Percentiles rank a stretch among this genome's conserved stretches.
phyloP scores from a whole-genome alignment of 371 early-diverging fungal species.

The Rhizopus delemar region DNA sequence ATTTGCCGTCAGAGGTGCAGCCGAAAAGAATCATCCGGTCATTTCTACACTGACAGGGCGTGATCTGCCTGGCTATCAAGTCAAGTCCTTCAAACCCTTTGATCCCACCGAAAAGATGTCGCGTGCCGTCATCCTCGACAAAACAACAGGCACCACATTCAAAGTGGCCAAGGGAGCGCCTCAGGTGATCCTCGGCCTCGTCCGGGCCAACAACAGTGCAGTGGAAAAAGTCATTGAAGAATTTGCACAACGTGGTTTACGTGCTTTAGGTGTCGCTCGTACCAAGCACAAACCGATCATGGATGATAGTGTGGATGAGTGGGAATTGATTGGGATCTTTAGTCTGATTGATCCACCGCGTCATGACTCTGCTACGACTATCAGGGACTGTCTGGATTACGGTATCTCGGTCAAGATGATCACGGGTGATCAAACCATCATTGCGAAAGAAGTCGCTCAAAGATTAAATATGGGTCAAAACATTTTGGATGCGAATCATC shows the following conservation, averaged over 20 bases:
- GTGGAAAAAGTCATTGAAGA: slow-evolving; percentile 77
- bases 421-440: slow-evolving; percentile 79
- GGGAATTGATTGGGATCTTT: slow-evolving; percentile 72
- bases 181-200: slow-evolving; percentile 83
- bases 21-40: slow-evolving; percentile 71
- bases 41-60: slow-evolving; percentile 55
- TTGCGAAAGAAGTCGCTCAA: slow-evolving; percentile 80
- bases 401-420: slow-evolving; percentile 82
- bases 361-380: slow-evolving; percentile 67
- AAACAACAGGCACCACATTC: slow-evolving; percentile 67
- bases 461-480: slow-evolving; percentile 70
- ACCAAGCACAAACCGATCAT: slow-evolving; percentile 53
- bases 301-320: slow-evolving; percentile 53
- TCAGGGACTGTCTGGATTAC: slow-evolving; percentile 61
- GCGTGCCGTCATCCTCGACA: slow-evolving; percentile 79
- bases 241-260: slow-evolving; percentile 80
- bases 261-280: slow-evolving; percentile 86
- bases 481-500: slow-evolving; percentile 67
- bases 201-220: slow-evolving; percentile 30
- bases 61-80: slow-evolving; percentile 84
- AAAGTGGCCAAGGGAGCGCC: slow-evolving; percentile 94
- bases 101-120: slow-evolving; percentile 91
- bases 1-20: slow-evolving; percentile 82
- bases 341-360: slow-evolving; percentile 90
- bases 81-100: slow-evolving; percentile 86